Evolutionary conservation across 2,329 filamentous ascomycete species (phyloP), one percentile per base, ranked within the genome.

Genomic region (Rhexocercosporidium sp.): DNA sequence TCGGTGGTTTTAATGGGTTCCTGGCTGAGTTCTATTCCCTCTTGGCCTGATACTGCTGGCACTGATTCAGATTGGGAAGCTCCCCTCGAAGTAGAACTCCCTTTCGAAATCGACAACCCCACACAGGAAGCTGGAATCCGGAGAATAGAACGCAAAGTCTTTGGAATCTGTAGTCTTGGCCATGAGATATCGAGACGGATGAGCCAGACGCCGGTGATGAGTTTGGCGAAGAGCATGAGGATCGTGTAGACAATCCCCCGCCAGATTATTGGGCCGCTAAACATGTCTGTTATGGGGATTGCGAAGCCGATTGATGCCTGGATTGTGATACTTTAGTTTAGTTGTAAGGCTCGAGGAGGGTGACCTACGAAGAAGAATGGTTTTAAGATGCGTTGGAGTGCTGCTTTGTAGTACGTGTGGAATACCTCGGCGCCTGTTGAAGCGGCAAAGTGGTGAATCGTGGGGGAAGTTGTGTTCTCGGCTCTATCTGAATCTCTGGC

Each of bases 281-380:
- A 95, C 82, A 96, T 88, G 6, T 86, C 79, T 0, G 85, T 86
- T 34, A 95, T 90, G 0, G 92, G 92, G 1, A 96, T 91, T 0
- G 92, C 90, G 75, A 95, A 94, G 0, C 92, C 92, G 41, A 95
- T 90, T 0, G 85, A 87, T 0, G 85, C 82, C 82, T 84, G 20
- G 7, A 39, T n/a, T 44, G 11, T 20, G 18, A 47, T 9, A 46
- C 4, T 41, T 20, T 47, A 22, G 56, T 61, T 2, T 27, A 20
- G 27, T 12, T 5, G 9, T 11, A 11, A 18, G 9, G 3, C 3
- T 47, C 14, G 8, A 0, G 44, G 14, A 8, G 1, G 18, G 44
- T 34, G 5, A 78, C 85, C 77, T 74, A 87, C 91, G 73, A 90
- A 90, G 75, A 90, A 90, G 63, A 89, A 81, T 0, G 87, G 87